Evolutionary conservation across 2,329 filamentous ascomycete genomes (phyloP), one percentile per base, ranked within the genome.

Genomic region (Fusarium sp.): DNA sequence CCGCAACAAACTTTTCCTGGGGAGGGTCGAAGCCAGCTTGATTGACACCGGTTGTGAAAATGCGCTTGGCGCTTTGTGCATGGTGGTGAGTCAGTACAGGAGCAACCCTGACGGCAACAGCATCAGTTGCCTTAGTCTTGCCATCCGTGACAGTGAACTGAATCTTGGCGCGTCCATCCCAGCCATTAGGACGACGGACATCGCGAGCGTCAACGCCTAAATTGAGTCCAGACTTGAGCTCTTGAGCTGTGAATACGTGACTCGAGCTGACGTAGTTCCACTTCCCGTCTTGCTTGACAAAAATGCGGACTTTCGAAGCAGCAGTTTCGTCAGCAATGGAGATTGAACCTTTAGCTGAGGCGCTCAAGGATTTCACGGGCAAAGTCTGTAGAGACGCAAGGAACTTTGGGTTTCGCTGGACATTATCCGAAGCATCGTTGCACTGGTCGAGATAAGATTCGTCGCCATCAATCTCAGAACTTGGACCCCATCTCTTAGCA

Each of bases 21-120:
- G 30, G 4, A 1, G 20, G n/a, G 6, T 52, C 54, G 2, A 24
- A 40, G 2, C 49, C 52, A 18, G 30, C 2, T 13, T 46, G 2
- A 2, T 29, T 41, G 3, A 51, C 32, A 0, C 60, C 60, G 0
- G 66, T 65, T 9, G 53, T 63, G 6, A 74, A 54, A 1, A 81
- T 55, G 2, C 73, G 68, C 11, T 78, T 60, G 0, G 75, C 75
- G 1, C 24, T 48, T 46, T 82, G 78, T 2, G 75, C 71, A 46
- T 81, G 80, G 45, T 82, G 79, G 41, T 83, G 79, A 0, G 74
- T 76, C 9, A 82, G 61, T 0, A 82, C 74, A 0, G 81, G 80
- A 3, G 80, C 80, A 22, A 81, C 74, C 1, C 76, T 75, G 0
- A 82, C 60, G 9, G 70, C 68, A 4, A 82, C 79, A 0, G 54